A percentile compares a stretch with the other conserved stretches of the same genome.
Conservation (phyloP, 2,329 filamentous ascomycete species). For the Colletotrichum sp. region DNA sequence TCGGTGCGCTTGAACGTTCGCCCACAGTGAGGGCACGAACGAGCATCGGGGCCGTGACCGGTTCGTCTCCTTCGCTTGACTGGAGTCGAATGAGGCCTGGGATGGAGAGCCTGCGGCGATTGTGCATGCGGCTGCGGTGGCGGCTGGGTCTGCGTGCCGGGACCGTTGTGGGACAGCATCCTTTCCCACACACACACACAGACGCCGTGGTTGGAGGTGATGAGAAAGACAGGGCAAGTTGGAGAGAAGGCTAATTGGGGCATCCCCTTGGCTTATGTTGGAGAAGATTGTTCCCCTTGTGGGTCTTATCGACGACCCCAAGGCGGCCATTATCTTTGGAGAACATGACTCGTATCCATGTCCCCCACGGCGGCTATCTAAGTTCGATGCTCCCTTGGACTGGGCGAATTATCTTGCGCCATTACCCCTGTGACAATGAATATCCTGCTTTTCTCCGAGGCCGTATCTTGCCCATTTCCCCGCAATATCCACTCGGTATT, state of each 20-base stretch:
- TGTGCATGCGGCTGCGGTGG: slow-evolving; percentile 1
- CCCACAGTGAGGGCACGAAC: slow-evolving; percentile 45
- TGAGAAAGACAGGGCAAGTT: slow-evolving; percentile 2
- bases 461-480: slow-evolving; percentile 4
- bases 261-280: slow-evolving; percentile 17
- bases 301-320: slow-evolving; percentile 3
- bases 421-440: background rate
- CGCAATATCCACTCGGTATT: slow-evolving; percentile 11
- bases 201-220: slow-evolving; percentile 4
- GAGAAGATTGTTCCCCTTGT: slow-evolving; percentile 4
- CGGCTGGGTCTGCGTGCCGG: background rate
- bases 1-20: slow-evolving; percentile 50
- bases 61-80: slow-evolving; percentile 25
- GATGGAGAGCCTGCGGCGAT: slow-evolving; percentile 14
- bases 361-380: background rate
- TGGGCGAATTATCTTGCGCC: background rate
- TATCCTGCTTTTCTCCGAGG: background rate
- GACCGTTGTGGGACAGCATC: slow-evolving; percentile 15
- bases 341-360: slow-evolving; percentile 6
- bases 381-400: background rate
- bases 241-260: slow-evolving; percentile 12
- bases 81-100: slow-evolving; percentile 18
- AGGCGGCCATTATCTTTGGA: slow-evolving; percentile 9
- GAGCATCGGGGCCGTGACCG: slow-evolving; percentile 21
- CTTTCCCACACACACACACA: background rate